Evolutionary conservation across 495 filamentous ascomycete species (phyloP), one percentile per base, ranked within the genome.

Genomic region (Opeltia flavorubescens): DNA sequence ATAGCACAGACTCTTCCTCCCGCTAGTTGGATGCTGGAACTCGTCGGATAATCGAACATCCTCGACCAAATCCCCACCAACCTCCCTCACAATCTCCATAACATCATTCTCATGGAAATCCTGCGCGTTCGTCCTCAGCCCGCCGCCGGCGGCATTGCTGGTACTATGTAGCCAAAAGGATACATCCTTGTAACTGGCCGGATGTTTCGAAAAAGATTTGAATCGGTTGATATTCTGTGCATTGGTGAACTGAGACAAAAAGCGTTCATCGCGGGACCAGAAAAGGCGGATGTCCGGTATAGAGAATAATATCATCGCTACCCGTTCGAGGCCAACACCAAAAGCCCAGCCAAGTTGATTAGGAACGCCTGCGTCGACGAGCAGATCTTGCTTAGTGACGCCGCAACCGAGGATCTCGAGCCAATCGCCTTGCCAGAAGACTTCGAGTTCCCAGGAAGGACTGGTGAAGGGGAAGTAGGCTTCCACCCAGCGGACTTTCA

Each of bases 251-350:
- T 98, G 91, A 4, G 60, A 62, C 25, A 93, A 62, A 62, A 96
- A 98, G 8, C 91, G 76, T 52, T 68, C 51, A 55, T 98, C 91
- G 41, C 68, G 64, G 8, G 84, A 91, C 93, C 91, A 98, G 67
- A 98, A 96, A 7, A 96, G 78, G n/a, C 91, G 78, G 52, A 98
- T 98, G 55, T 98, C 91, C 0, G 89, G 86, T 41, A 98, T 93
- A 38, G 81, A 80, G 64, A 94, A 98, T 4, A 98, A 73, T 24
- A 98, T 71, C 93, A 98, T 98, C 36, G 91, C 88, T 44, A 98
- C 83, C 44, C 91, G 75, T 58, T 98, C 91, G 20, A 96, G 71
- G 8, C 91, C 91, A 12, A 95, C 68, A 21, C 91, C 93, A 57
- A 95, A 98, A 6, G 91, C 93, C 93, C 91, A 98, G 9, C 93